Base-by-base conservation (phyloP, 2,329 filamentous ascomycete genomes). In the Xylariaceae sp. region DNA sequence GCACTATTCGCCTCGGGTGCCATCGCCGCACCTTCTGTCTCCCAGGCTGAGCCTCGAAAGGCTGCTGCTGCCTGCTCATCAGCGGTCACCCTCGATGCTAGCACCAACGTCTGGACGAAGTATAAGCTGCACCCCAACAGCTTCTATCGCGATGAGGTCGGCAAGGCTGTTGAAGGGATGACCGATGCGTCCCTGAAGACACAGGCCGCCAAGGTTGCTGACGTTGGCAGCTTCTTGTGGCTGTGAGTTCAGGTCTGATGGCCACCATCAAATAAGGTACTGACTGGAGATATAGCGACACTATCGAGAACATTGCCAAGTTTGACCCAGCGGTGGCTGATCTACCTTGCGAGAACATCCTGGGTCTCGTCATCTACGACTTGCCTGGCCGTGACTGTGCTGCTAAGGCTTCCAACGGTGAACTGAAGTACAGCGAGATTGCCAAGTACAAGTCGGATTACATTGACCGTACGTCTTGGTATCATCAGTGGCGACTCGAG, bases 341-440 rank as follows among this genome's bases (percentile, higher is more conserved):
- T 29, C 67, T 74, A 38, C 65, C 64, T 44, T 60, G 60, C 37
- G 62, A 63, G 4, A 64, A 68, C 54, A 59, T 64, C 46, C 60
- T 64, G 16, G 65, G 64, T 50, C 67, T 79, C 37, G 75, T 79
- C 46, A 69, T 80, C 50, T 80, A 80, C 59, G 70, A 79, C 57
- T 68, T 80, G 17, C 76, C 76, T 22, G 75, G 77, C 50, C 73
- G 76, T 61, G 76, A 80, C 63, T 80, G 76, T 54, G 73, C 75
- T 38, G 76, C 76, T 13, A 70, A 72, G 36, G 76, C 76, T 31
- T 78, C 74, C 55, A 79, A 79, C 60, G 76, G 76, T 59, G 76
- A 79, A 60, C 72, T 79, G 22, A 67, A 67, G 42, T 64, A 73
- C 48, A 68, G 66, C 34, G 73, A 76, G 44, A 59, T 72, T 30